Conservation (phyloP, 805 yeast genomes). For the Metschnikowia lochheadii region DNA sequence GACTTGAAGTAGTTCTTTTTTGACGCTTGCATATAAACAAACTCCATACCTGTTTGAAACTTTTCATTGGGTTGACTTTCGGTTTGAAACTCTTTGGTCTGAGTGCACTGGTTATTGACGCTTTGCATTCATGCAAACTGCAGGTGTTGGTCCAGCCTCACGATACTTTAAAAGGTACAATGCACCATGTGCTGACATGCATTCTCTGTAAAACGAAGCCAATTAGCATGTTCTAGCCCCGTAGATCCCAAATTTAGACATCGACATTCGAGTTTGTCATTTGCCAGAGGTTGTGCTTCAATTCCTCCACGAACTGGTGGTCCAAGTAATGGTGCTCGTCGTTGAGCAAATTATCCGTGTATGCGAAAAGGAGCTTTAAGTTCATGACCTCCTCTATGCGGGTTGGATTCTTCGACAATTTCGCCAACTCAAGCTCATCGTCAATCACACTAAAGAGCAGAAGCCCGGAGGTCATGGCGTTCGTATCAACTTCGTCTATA, state of each 20-base stretch:
- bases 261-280: not conserved
- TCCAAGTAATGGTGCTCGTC: conserved; percentile 43
- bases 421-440: conserved; percentile 48
- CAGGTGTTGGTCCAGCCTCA: not conserved
- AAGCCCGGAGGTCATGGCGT: conserved; percentile 28
- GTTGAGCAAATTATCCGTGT: conserved; percentile 42
- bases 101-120: not conserved
- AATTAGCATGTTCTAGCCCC: not conserved
- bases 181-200: not conserved
- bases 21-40: not conserved
- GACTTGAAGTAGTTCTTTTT: not conserved
- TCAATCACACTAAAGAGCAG: conserved; percentile 48
- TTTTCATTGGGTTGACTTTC: no score
- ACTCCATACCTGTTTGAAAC: no score
- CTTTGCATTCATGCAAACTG: not conserved
- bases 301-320: conserved; percentile 47
- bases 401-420: conserved; percentile 39
- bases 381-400: conserved; percentile 59
- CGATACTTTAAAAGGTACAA: not conserved
- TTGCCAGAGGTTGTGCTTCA: conserved; percentile 44
- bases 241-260: not conserved
- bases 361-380: conserved; percentile 57
- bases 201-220: not conserved
- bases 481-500: conserved; percentile 15
- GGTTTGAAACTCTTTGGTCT: not conserved